phyloP scores from a whole-genome alignment of 2,329 filamentous ascomycete species.

The Diatrype stigma region DNA sequence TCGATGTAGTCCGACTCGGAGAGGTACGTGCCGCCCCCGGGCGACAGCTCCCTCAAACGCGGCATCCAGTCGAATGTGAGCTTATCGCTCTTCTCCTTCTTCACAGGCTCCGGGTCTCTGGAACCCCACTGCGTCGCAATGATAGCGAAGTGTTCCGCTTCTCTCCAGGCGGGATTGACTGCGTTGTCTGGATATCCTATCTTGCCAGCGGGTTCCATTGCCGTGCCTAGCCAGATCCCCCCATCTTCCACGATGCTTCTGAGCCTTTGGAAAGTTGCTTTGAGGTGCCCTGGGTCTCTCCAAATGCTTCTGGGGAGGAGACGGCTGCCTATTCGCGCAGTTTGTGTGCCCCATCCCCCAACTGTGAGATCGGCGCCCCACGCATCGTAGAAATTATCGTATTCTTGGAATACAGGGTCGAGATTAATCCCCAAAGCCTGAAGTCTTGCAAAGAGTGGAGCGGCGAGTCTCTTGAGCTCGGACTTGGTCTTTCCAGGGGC shows the following conservation, averaged over 20 bases:
- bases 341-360: slow-evolving; percentile 26
- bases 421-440: slow-evolving; percentile 23
- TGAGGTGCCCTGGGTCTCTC: slow-evolving; percentile 26
- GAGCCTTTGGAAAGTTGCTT: slow-evolving; percentile 27
- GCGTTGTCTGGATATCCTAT: slow-evolving; percentile 18
- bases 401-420: slow-evolving; percentile 28
- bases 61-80: slow-evolving; percentile 26
- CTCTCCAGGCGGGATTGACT: slow-evolving; percentile 41
- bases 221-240: slow-evolving; percentile 12
- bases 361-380: slow-evolving; percentile 36
- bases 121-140: slow-evolving; percentile 18
- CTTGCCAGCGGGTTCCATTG: slow-evolving; percentile 11
- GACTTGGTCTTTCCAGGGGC: slow-evolving; percentile 29
- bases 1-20: slow-evolving; percentile 22
- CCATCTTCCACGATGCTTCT: slow-evolving; percentile 23
- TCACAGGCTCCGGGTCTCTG: slow-evolving; percentile 12
- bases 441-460: slow-evolving; percentile 27
- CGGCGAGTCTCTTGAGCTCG: slow-evolving; percentile 28
- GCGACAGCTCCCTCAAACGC: slow-evolving; percentile 22
- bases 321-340: slow-evolving; percentile 32
- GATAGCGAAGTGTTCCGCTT: slow-evolving; percentile 32
- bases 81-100: slow-evolving; percentile 22
- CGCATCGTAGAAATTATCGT: slow-evolving; percentile 31
- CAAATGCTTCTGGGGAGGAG: slow-evolving; percentile 37
- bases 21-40: slow-evolving; percentile 18